These are phyloP conservation scores for Podaxis rugospora DNA, from an alignment of 768 basidiomycete genomes.

Conservation along the genomic window DNA sequence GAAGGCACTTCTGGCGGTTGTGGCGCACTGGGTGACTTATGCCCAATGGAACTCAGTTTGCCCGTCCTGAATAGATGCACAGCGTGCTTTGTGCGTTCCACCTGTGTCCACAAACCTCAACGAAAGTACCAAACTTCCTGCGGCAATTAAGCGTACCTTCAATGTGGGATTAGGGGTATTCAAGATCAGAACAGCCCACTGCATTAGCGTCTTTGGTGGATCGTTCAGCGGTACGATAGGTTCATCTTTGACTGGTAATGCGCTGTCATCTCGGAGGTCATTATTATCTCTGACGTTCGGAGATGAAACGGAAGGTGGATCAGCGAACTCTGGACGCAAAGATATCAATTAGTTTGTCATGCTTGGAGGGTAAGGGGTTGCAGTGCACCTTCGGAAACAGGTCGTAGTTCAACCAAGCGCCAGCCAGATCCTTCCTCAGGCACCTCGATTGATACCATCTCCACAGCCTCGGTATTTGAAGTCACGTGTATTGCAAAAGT, in stretches of 20 bases:
- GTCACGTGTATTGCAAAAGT: constrained; percentile 57
- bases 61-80: constrained; percentile 68
- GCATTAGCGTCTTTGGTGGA: constrained; percentile 63
- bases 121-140: background rate
- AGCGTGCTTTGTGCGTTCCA: constrained; percentile 65
- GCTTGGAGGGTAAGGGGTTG: background rate
- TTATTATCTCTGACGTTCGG: constrained; percentile 4
- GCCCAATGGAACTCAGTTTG: constrained; percentile 60
- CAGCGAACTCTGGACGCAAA: constrained; percentile 51
- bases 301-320: constrained; percentile 45
- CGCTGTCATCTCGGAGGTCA: constrained; percentile 6
- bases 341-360: background rate
- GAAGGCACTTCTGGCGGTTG: constrained; percentile 61
- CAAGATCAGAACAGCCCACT: constrained; percentile 76
- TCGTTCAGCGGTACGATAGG: constrained; percentile 44
- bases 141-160: constrained; percentile 7
- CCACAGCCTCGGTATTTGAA: constrained; percentile 31
- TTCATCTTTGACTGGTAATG: constrained; percentile 26
- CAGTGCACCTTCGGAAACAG: constrained; percentile 64
- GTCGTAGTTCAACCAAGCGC: constrained; percentile 62
- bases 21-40: constrained; percentile 44
- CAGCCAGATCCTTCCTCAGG: constrained; percentile 52
- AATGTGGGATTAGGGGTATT: constrained; percentile 62
- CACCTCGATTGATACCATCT: constrained; percentile 55
- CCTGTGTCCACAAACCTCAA: constrained; percentile 29